Conservation (phyloP, 805 yeast species). For the Spathaspora girioi region DNA sequence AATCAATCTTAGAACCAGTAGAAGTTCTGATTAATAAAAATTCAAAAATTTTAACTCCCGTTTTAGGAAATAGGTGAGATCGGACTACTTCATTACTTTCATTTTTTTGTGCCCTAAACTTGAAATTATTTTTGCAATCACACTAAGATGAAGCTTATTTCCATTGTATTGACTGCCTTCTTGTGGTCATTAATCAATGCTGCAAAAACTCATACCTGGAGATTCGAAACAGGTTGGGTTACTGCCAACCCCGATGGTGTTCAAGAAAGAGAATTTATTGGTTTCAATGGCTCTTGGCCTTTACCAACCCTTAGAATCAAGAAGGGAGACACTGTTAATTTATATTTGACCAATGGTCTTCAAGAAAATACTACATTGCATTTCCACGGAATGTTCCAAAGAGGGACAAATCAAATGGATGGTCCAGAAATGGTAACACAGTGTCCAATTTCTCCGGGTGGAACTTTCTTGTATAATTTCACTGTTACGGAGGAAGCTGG, state of each 20-base stretch:
- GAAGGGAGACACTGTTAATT: conserved; percentile 73
- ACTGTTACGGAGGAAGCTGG: conserved; percentile 79
- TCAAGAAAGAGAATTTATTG: conserved; percentile 52
- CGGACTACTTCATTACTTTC: neutral
- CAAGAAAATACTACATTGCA: conserved; percentile 73
- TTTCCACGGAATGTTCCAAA: conserved; percentile 91
- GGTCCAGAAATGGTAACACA: conserved; percentile 88
- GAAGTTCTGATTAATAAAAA: neutral
- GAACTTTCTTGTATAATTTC: conserved; percentile 77
- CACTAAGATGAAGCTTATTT: conserved; percentile 1
- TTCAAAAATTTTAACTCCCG: neutral
- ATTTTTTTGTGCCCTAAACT: neutral
- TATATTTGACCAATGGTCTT: conserved; percentile 75
- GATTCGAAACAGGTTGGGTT: conserved; percentile 66
- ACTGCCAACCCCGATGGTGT: conserved; percentile 68
- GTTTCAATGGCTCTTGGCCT: conserved; percentile 75
- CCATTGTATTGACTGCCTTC: conserved; percentile 5
- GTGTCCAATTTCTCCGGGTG: conserved; percentile 87
- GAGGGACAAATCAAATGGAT: conserved; percentile 75
- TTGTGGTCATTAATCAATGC: conserved; percentile 21
- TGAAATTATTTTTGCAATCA: neutral
- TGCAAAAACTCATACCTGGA: conserved; percentile 56
- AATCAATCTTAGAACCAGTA: neutral
- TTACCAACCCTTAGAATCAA: conserved; percentile 79
- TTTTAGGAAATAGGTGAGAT: neutral